phyloP scores from a whole-genome alignment of 495 filamentous ascomycete species.

The Cladorrhinum samala region DNA sequence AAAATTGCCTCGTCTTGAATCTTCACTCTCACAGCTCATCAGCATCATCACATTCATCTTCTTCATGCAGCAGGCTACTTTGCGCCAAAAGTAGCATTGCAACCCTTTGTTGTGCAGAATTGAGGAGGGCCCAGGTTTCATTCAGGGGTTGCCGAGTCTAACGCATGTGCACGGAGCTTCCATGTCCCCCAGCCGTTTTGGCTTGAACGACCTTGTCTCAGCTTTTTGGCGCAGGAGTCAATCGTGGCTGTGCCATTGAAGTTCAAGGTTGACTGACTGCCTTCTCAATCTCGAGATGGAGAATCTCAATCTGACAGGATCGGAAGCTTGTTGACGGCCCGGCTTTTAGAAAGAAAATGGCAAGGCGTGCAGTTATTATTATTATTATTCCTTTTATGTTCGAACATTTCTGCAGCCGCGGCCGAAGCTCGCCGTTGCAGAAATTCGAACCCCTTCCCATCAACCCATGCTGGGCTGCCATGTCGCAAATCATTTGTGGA shows the following conservation, averaged over 20 bases:
- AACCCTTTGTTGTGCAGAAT: too few species aligned
- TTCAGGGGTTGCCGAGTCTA: neutral
- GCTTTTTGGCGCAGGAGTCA: neutral
- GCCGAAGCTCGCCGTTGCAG: conserved; percentile 1
- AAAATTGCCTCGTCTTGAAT: neutral
- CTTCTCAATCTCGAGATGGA: too few species aligned
- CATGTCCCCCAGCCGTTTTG: neutral
- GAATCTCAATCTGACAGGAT: too few species aligned
- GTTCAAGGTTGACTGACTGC: neutral
- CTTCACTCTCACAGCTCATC: too few species aligned
- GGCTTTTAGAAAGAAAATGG: too few species aligned
- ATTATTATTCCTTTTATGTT: too few species aligned
- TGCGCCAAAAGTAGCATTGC: neutral
- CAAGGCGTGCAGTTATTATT: too few species aligned
- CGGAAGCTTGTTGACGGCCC: too few species aligned
- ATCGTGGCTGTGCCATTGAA: neutral
- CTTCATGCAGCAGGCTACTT: neutral
- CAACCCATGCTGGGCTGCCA: conserved; percentile 6
- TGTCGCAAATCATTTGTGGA: conserved; percentile 9
- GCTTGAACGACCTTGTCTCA: neutral
- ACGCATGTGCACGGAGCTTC: neutral
- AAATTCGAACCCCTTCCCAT: conserved; percentile 1
- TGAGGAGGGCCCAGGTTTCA: neutral
- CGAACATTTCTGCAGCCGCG: neutral
- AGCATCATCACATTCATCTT: too few species aligned